phyloP scores from a whole-genome alignment of 2,329 filamentous ascomycete genomes.

The Aspergillus pseudoglaucus region DNA sequence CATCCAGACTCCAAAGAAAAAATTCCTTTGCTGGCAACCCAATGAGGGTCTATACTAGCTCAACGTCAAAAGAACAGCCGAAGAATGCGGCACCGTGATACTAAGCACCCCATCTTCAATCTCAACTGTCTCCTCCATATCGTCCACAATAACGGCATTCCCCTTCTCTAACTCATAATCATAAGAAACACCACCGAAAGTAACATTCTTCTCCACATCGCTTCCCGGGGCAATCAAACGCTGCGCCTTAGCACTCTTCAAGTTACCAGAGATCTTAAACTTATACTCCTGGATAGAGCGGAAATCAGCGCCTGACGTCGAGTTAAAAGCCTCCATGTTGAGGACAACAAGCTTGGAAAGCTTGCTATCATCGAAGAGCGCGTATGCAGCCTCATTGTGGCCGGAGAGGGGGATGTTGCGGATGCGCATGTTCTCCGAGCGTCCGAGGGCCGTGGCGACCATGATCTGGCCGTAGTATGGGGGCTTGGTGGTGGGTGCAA shows the following conservation, averaged over 20 bases:
- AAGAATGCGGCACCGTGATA: background rate
- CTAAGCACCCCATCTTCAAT: background rate
- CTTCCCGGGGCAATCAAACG: conserved; percentile 5
- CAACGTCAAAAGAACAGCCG: background rate
- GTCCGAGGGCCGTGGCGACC: conserved; percentile 7
- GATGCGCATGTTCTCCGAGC: conserved; percentile 1
- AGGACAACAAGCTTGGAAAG: conserved; percentile 3
- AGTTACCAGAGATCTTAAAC: conserved; percentile 1
- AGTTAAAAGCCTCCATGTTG: conserved; percentile 2
- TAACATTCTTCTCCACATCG: conserved; percentile 4
- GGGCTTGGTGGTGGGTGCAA: conserved; percentile 6
- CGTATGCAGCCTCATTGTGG: conserved; percentile 3
- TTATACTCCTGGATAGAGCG: conserved; percentile 3
- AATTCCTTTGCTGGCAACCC: too few relatives aligned
- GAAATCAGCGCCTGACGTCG: conserved; percentile 1
- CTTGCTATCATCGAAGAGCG: conserved; percentile 1
- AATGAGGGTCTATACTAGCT: too few relatives aligned
- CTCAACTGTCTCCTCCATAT: background rate
- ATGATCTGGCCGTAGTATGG: conserved; percentile 16
- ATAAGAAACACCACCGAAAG: conserved; percentile 11
- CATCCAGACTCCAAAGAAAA: too few relatives aligned
- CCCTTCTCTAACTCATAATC: conserved; percentile 11
- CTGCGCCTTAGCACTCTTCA: background rate
- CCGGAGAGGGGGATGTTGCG: conserved; percentile 5
- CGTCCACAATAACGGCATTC: conserved; percentile 5